Evolutionary conservation across 1,284 basidiomycete species (phyloP).

Genomic region (Sphagnurus paluster): DNA sequence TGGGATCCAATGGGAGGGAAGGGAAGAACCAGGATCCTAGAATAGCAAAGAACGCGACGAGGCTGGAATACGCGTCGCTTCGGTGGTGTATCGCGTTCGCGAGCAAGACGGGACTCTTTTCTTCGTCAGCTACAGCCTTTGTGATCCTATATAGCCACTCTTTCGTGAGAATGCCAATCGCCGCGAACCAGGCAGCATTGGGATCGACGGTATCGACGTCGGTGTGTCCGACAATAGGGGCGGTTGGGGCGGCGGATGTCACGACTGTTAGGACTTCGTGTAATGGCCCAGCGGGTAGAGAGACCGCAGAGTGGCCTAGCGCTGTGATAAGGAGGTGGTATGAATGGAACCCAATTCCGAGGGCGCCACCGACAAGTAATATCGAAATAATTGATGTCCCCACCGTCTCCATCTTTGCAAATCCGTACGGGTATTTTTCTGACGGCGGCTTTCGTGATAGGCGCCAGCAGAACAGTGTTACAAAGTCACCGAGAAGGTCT

Average conservation of each 20-base stretch:
- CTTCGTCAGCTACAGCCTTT: conserved; percentile 85
- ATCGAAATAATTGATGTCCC: conserved; percentile 86
- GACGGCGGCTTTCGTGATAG: conserved; percentile 82
- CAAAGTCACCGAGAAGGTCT: conserved; percentile 89
- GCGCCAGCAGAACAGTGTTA: conserved; percentile 91
- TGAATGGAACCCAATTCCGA: conserved; percentile 93
- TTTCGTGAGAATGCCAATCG: conserved; percentile 78
- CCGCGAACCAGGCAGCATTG: conserved; percentile 96
- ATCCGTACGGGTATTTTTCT: conserved; percentile 81
- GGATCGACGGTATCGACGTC: conserved; percentile 77
- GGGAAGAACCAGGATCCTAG: conserved; percentile 84
- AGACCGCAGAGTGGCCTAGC: conserved; percentile 57
- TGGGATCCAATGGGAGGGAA: conserved; percentile 87
- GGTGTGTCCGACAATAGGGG: conserved; percentile 58
- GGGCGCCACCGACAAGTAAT: conserved; percentile 82
- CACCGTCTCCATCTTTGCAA: conserved; percentile 93
- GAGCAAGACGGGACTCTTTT: conserved; percentile 86
- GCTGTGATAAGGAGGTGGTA: conserved; percentile 77
- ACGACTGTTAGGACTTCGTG: conserved; percentile 62
- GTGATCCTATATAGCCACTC: conserved; percentile 93
- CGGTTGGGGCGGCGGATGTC: conserved; percentile 51
- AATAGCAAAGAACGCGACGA: conserved; percentile 88
- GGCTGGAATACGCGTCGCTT: conserved; percentile 89
- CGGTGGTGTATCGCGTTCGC: conserved; percentile 96
- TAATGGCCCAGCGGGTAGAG: conserved; percentile 57